Conservation (phyloP, 1,139 yeast genomes). For the Hemisphaericaspora lyxosophila region DNA sequence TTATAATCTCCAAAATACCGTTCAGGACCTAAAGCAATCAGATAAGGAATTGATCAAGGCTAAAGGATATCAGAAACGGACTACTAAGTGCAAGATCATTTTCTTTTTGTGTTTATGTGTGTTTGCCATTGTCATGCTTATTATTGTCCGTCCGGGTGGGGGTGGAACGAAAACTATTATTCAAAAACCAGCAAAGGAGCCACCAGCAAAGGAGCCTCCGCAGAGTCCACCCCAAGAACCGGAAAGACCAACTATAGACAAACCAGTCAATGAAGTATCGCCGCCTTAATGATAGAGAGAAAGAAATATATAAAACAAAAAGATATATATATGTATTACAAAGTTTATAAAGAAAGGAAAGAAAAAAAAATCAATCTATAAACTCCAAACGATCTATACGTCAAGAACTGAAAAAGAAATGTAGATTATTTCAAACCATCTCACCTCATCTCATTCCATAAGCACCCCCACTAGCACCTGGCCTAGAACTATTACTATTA, state of each 20-base stretch:
- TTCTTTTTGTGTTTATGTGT: conserved; percentile 70
- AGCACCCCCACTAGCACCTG: conserved; percentile 19
- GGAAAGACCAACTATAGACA: conserved; percentile 2
- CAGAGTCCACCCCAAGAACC: neutral
- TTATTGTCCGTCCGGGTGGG: conserved; percentile 62
- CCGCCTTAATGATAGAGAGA: no score
- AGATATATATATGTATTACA: no score
- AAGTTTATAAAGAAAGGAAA: no score
- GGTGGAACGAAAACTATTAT: conserved; percentile 24
- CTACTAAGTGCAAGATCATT: conserved; percentile 88
- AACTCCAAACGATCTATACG: no score
- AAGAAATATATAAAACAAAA: no score
- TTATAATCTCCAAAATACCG: conserved; percentile 81
- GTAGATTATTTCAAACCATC: no score
- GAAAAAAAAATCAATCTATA: no score
- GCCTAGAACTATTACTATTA: conserved; percentile 13
- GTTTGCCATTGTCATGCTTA: conserved; percentile 66
- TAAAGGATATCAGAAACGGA: conserved; percentile 76
- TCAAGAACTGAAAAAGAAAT: no score
- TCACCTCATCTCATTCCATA: conserved; percentile 17
- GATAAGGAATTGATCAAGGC: conserved; percentile 78
- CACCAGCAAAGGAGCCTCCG: conserved; percentile 7
- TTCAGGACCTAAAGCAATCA: conserved; percentile 71
- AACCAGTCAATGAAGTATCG: neutral
- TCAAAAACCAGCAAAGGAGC: conserved; percentile 24